Evolutionary conservation across 768 basidiomycete species (phyloP).

Genomic region (Sporobolomyces roseus): DNA sequence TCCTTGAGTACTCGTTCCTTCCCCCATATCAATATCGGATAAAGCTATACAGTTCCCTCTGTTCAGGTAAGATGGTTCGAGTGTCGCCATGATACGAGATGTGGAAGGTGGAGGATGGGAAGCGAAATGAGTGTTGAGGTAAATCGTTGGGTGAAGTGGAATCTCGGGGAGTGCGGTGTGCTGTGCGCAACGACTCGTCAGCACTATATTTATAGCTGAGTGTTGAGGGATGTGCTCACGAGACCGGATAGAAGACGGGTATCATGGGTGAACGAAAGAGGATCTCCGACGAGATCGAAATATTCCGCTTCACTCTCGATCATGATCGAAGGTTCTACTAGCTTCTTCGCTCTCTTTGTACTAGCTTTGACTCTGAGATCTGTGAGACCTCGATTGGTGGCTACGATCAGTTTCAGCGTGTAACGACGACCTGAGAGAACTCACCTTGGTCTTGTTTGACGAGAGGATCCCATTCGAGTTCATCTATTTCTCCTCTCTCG

Average conservation of each 20-base stretch:
- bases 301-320: conserved; percentile 8
- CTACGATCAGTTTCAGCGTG: not conserved
- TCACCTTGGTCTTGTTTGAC: conserved; percentile 8
- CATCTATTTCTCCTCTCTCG: conserved; percentile 2
- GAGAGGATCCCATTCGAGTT: conserved; percentile 11
- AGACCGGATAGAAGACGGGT: not conserved
- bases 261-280: not conserved
- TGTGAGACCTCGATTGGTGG: not conserved
- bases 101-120: not conserved
- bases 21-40: not conserved
- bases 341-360: not conserved
- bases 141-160: conserved; percentile 28
- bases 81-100: not conserved
- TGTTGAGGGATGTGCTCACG: too few relatives aligned
- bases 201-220: too few relatives aligned
- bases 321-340: not conserved
- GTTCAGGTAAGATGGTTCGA: conserved; percentile 22
- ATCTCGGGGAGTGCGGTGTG: not conserved
- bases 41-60: conserved; percentile 22
- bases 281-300: conserved; percentile 19
- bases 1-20: not conserved
- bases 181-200: too few relatives aligned
- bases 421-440: not conserved
- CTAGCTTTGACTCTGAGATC: conserved; percentile 6
- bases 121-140: conserved; percentile 15